phyloP scores from a whole-genome alignment of 2,329 filamentous ascomycete species.

The Hymenoscyphus salicellus region DNA sequence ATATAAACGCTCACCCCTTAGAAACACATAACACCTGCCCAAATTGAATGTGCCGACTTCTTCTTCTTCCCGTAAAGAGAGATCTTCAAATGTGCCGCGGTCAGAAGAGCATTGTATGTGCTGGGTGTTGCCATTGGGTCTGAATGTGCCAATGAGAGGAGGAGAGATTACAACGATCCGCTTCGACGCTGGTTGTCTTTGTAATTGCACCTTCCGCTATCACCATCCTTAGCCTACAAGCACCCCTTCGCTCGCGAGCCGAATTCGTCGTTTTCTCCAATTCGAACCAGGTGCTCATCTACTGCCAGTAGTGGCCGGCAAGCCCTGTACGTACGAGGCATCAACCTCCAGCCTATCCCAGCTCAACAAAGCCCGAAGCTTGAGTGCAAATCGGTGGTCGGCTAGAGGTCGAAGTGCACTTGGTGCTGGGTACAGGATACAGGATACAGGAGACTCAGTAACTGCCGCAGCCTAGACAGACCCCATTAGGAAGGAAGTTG shows the following conservation, averaged over 20 bases:
- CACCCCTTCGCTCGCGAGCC: background rate
- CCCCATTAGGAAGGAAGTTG: slow-evolving; percentile 16
- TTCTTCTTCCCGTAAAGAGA: background rate
- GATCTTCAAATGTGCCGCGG: background rate
- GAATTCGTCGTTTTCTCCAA: background rate
- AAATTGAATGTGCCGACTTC: background rate
- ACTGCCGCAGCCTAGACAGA: slow-evolving; percentile 13
- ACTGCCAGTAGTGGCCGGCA: background rate
- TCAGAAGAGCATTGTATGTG: background rate
- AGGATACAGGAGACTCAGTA: background rate
- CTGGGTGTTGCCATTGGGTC: background rate
- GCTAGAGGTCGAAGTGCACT: background rate
- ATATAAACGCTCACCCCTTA: background rate
- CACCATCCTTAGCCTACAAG: background rate
- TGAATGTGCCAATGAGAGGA: background rate
- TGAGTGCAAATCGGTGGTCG: background rate
- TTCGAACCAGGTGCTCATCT: background rate
- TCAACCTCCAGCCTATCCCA: background rate
- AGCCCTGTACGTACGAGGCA: background rate
- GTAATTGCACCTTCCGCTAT: background rate
- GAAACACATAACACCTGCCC: background rate
- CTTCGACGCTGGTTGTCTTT: background rate
- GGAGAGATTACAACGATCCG: background rate
- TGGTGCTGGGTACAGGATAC: background rate
- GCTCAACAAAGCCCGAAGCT: background rate